phyloP scores from a whole-genome alignment of 2,329 filamentous ascomycete species.

The Diaporthe eres region DNA sequence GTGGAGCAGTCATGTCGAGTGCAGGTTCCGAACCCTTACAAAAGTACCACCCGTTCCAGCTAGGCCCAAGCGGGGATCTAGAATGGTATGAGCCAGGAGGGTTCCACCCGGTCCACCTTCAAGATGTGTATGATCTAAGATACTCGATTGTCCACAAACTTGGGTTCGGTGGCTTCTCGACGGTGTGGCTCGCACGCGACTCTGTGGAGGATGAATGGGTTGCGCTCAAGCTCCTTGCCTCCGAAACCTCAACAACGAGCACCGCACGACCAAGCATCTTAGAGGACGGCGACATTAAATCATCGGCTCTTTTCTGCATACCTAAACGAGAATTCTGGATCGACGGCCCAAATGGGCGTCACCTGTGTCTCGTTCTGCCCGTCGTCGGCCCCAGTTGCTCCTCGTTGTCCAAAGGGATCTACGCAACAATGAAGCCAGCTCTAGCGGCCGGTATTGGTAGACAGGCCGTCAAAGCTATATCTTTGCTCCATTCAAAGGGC shows the following conservation, averaged over 20 bases:
- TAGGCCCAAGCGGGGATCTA: constrained; percentile 26
- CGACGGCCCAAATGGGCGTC: constrained; percentile 32
- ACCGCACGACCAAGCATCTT: constrained; percentile 11
- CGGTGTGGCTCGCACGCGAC: constrained; percentile 51
- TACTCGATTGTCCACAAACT: constrained; percentile 57
- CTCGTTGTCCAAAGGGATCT: constrained; percentile 39
- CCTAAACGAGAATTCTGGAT: constrained; percentile 40
- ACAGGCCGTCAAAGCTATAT: constrained; percentile 43
- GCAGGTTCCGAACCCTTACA: background rate
- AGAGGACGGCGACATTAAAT: constrained; percentile 28
- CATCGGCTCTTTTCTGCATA: constrained; percentile 40
- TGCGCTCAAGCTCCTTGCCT: constrained; percentile 42
- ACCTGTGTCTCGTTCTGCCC: constrained; percentile 31
- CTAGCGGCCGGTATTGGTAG: constrained; percentile 34
- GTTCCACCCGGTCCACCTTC: constrained; percentile 55
- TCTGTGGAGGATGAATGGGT: constrained; percentile 30
- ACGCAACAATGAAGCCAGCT: constrained; percentile 41
- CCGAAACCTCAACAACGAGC: constrained; percentile 34
- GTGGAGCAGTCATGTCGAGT: background rate
- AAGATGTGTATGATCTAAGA: constrained; percentile 52
- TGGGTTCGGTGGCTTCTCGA: constrained; percentile 52
- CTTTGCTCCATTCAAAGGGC: constrained; percentile 43
- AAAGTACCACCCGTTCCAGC: background rate
- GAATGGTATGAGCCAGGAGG: constrained; percentile 51
- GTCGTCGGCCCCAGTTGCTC: constrained; percentile 39